phyloP scores from a whole-genome alignment of 257 asterid genomes.

The Perilla frutescens region DNA sequence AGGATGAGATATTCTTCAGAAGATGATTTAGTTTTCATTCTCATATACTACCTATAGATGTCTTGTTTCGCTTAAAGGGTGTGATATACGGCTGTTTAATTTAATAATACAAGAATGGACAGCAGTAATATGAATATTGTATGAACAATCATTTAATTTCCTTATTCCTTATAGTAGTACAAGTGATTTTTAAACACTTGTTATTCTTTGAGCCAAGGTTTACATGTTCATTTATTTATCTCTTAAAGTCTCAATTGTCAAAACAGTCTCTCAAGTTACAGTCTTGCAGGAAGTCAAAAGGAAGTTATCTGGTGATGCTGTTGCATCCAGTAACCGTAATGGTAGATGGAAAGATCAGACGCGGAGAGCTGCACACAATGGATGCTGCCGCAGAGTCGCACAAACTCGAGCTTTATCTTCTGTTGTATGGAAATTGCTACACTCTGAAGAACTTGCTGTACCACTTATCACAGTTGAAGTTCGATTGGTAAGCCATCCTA shows the following conservation, averaged over 20 bases:
- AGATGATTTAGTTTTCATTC: neutral
- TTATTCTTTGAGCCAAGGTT: conserved; percentile 18
- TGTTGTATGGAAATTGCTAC: conserved; percentile 82
- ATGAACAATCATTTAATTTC: neutral
- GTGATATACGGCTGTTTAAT: conserved; percentile 13
- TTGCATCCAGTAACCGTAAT: conserved; percentile 73
- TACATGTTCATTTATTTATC: conserved; percentile 12
- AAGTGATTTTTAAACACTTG: conserved; percentile 6
- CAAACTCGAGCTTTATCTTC: conserved; percentile 82
- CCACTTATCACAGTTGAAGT: conserved; percentile 73
- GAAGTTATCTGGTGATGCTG: conserved; percentile 87
- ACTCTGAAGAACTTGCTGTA: conserved; percentile 77
- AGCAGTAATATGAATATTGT: neutral
- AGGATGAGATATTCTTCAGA: neutral
- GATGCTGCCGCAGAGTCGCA: conserved; percentile 94
- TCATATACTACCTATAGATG: neutral
- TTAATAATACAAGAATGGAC: conserved; percentile 5
- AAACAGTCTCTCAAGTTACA: conserved; percentile 33
- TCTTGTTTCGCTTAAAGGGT: conserved; percentile 6
- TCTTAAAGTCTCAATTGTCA: conserved; percentile 23
- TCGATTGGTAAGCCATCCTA: conserved; percentile 69
- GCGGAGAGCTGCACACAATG: conserved; percentile 90
- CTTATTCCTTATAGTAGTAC: neutral
- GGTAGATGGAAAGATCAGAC: conserved; percentile 99
- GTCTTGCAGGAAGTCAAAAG: conserved; percentile 79